Percentiles rank a stretch among this genome's conserved stretches.
phyloP scores from a whole-genome alignment of 768 basidiomycete species.

The Phlegmacium glaucopus region DNA sequence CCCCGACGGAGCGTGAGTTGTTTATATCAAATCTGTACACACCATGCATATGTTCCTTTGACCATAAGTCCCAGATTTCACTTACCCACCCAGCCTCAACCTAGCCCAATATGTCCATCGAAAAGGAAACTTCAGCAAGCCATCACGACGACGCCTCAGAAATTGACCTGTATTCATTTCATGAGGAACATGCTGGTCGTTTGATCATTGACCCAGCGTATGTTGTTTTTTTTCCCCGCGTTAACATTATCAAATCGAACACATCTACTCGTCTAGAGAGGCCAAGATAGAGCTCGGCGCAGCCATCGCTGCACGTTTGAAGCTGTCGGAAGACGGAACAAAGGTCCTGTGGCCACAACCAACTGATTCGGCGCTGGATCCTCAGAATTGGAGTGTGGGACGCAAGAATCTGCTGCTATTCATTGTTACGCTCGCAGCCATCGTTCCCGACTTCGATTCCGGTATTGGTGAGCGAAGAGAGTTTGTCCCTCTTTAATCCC shows the following conservation, averaged over 20 bases:
- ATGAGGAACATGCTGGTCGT: neutral
- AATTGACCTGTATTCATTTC: neutral
- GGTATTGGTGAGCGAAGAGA: slow-evolving; percentile 44
- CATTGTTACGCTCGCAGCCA: slow-evolving; percentile 60
- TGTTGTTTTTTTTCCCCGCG: neutral
- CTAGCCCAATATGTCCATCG: slow-evolving; percentile 12
- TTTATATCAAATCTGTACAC: too few relatives aligned
- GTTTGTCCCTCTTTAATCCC: neutral
- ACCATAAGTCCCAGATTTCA: too few relatives aligned
- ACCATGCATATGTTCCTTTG: too few relatives aligned
- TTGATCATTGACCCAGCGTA: neutral
- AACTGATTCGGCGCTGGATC: slow-evolving; percentile 56
- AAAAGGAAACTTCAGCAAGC: slow-evolving; percentile 11
- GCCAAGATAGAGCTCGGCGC: slow-evolving; percentile 62
- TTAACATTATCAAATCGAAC: neutral
- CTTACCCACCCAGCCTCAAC: too few relatives aligned
- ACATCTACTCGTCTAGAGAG: slow-evolving; percentile 36
- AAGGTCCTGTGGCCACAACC: slow-evolving; percentile 72
- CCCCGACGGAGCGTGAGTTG: too few relatives aligned
- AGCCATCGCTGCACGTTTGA: slow-evolving; percentile 48
- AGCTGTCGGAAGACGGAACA: slow-evolving; percentile 53
- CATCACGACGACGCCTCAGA: slow-evolving; percentile 1
- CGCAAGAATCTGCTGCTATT: slow-evolving; percentile 55
- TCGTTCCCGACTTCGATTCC: slow-evolving; percentile 67
- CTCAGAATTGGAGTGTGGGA: slow-evolving; percentile 59